Evolutionary conservation across 305 asterid genomes (phyloP).

Genomic region (Fraxinus ornus): DNA sequence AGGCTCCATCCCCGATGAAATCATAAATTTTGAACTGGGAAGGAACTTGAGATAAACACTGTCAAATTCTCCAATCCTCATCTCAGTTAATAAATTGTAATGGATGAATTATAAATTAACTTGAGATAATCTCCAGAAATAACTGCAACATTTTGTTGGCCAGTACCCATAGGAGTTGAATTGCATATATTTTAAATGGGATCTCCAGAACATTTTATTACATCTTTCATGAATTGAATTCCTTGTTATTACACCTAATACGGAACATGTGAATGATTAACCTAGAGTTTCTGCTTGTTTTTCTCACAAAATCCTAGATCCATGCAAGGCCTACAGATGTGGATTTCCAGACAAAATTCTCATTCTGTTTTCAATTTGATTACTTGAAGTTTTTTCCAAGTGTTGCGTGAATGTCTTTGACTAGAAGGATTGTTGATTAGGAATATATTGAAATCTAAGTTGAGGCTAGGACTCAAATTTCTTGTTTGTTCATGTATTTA

Average conservation of each 20-base stretch:
- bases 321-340: not conserved
- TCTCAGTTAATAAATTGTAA: not conserved
- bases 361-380: not conserved
- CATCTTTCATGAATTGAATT: not conserved
- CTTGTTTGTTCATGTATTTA: not conserved
- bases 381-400: not conserved
- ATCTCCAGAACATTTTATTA: not conserved
- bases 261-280: not conserved
- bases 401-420: not conserved
- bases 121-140: not conserved
- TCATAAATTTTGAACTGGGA: not conserved
- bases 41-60: not conserved
- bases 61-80: not conserved
- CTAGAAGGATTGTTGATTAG: not conserved
- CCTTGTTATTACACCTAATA: not conserved
- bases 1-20: not conserved
- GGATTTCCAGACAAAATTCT: not conserved
- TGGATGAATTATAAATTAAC: not conserved
- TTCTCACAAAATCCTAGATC: not conserved
- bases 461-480: not conserved
- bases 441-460: not conserved
- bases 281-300: not conserved
- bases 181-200: not conserved
- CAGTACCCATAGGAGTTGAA: not conserved
- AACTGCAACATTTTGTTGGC: not conserved